Percentiles rank a stretch among this genome's conserved stretches.
Conservation (phyloP, 805 yeast genomes). For the Kurtzmaniella fragi region DNA sequence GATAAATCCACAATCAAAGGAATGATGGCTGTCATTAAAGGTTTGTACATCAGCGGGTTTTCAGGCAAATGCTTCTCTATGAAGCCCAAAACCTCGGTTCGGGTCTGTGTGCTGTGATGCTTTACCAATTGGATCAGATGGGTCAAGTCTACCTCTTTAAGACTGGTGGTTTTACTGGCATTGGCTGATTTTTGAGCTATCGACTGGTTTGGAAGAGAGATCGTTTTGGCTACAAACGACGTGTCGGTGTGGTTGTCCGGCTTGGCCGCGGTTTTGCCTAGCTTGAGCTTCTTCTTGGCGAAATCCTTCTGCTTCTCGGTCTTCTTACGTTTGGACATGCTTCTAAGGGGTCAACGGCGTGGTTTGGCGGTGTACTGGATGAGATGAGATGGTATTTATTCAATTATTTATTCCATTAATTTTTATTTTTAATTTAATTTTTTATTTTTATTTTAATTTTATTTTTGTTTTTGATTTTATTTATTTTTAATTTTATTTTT, state of each 20-base stretch:
- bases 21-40: constrained; percentile 49
- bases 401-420: too few species aligned
- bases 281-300: constrained; percentile 72
- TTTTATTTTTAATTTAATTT: too few species aligned
- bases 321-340: constrained; percentile 52
- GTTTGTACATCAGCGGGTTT: constrained; percentile 50
- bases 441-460: too few species aligned
- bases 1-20: constrained; percentile 69
- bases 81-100: constrained; percentile 63
- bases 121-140: constrained; percentile 65
- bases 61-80: constrained; percentile 50
- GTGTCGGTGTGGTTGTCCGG: constrained; percentile 81
- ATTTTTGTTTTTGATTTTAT: too few species aligned
- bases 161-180: constrained; percentile 2
- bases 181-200: constrained; percentile 15
- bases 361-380: not conserved
- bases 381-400: too few species aligned
- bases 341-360: constrained; percentile 3
- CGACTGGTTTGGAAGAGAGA: constrained; percentile 44
- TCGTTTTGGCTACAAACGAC: constrained; percentile 67
- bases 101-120: constrained; percentile 66
- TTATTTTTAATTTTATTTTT: not conserved
- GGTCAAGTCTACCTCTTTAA: constrained; percentile 41
- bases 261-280: constrained; percentile 75
- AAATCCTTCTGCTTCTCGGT: constrained; percentile 70